Base-by-base conservation (phyloP, 2,329 filamentous ascomycete species). In the Pseudocercospora pini-densiflorae region DNA sequence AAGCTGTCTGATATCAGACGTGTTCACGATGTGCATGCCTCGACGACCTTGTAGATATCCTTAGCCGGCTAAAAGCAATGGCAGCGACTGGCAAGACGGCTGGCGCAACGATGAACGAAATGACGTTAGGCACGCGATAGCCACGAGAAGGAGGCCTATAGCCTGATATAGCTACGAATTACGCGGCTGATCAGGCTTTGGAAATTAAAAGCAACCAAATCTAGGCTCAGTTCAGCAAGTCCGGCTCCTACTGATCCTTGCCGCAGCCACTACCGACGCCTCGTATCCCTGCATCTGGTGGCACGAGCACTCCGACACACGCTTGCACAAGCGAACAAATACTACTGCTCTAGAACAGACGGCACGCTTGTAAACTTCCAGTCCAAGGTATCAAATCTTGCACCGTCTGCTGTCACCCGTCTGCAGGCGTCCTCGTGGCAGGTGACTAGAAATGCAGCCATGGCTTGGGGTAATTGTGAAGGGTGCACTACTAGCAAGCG, bases 281-380 rank as follows among this genome's bases (percentile, higher is more conserved):
- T 29, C 47, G 21, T 23, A 40, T 58, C 19, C 55, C 55, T 58
- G 55, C 55, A 43, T 58, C 31, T 23, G 5, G 23, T 29, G 16
- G 55, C 55, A 58, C 55, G 55, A 58, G 55, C 55, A 58, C 27
- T 40, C 19, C n/a, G 55, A 58, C 54, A 33, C 55, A 58, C 55
- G 55, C 55, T 43, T 58, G 31, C 33, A 24, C 55, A 58, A 58
- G 55, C 55, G 55, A 43, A 36, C 55, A 58, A 43, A 58, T 43
- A 55, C 51, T 33, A n/a, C 36, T 40, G 36, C 36, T 40, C 51
- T 29, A 29, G 10, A 54, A 10, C 14, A 19, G 1, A 54, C 51
- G 51, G 24, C 24, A 29, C 51, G 51, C 19, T 9, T 43, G 51
- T 55, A 55, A 55, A 55, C 51, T 54, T 54, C 51, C 24, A 29